Conservation (phyloP, 495 filamentous ascomycete genomes). For the Copromyces sp. region DNA sequence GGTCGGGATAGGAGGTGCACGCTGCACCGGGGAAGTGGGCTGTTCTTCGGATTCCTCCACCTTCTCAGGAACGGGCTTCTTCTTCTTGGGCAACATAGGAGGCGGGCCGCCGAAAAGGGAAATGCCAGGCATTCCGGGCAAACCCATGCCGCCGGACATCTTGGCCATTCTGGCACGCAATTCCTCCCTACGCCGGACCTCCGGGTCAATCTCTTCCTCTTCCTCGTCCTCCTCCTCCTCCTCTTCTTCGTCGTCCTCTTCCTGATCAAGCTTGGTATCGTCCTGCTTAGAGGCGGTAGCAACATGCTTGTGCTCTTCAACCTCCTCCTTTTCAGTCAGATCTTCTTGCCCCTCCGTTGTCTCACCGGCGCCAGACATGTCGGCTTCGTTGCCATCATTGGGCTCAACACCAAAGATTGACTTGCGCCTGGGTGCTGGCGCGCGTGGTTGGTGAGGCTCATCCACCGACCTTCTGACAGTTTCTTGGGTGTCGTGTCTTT, state of each 20-base stretch:
- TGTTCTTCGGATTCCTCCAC: constrained; percentile 40
- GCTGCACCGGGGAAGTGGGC: constrained; percentile 31
- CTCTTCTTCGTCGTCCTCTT: constrained; percentile 43
- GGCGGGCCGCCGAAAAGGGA: constrained; percentile 59
- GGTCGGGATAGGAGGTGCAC: constrained; percentile 58
- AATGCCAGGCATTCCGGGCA: constrained; percentile 86
- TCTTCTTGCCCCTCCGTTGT: constrained; percentile 73
- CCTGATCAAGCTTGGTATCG: constrained; percentile 24
- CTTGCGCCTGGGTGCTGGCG: constrained; percentile 36
- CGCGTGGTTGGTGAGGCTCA: constrained; percentile 33
- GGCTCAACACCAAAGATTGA: constrained; percentile 45
- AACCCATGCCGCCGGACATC: constrained; percentile 97
- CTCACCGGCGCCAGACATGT: constrained; percentile 79
- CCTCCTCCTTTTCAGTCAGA: constrained; percentile 62
- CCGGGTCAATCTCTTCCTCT: constrained; percentile 87
- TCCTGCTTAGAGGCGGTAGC: constrained; percentile 27
- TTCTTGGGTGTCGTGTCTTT: constrained; percentile 42
- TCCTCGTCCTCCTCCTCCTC: constrained; percentile 63
- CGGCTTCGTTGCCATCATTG: constrained; percentile 77
- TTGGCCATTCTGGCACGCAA: constrained; percentile 92
- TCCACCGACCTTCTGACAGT: constrained; percentile 50
- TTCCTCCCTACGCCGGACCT: constrained; percentile 76
- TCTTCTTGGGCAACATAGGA: constrained; percentile 49
- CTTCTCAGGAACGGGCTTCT: constrained; percentile 42
- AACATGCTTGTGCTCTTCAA: constrained; percentile 43